Percentiles rank a stretch among this genome's conserved stretches.
Conservation (phyloP, 2,329 filamentous ascomycete genomes). For the Scedosporium dehoogii region DNA sequence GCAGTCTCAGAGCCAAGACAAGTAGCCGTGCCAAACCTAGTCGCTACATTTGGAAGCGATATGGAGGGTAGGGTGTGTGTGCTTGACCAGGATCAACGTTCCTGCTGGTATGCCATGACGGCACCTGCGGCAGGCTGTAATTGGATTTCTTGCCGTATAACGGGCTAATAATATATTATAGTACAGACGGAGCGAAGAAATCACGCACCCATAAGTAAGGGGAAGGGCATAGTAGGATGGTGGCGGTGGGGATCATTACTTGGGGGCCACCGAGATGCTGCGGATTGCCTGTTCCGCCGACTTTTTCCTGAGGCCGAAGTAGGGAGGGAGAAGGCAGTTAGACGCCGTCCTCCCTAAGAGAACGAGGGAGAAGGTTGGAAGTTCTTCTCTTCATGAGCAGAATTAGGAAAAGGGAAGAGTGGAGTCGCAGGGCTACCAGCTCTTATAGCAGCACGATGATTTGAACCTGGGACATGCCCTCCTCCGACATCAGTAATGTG, state of each 20-base stretch:
- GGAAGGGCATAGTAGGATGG: not conserved
- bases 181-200: not conserved
- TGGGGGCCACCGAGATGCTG: not conserved
- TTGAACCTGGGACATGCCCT: not conserved
- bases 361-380: not conserved
- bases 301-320: not conserved
- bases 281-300: not conserved
- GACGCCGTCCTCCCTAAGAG: not conserved
- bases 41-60: not conserved
- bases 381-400: not conserved
- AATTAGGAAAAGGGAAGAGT: not conserved
- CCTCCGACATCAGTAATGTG: not conserved
- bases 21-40: not conserved
- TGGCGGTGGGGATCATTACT: not conserved
- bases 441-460: not conserved
- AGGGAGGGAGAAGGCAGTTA: not conserved
- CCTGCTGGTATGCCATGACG: not conserved
- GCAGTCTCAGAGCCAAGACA: not conserved
- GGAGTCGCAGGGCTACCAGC: not conserved
- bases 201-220: not conserved
- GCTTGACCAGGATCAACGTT: not conserved
- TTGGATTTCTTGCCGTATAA: not conserved
- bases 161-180: not conserved
- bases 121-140: slow-evolving; percentile 4
- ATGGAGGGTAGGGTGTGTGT: not conserved